These are phyloP conservation scores for Eruca vesicaria DNA, from an alignment of 441 rosid genomes.

Conservation along the genomic window DNA sequence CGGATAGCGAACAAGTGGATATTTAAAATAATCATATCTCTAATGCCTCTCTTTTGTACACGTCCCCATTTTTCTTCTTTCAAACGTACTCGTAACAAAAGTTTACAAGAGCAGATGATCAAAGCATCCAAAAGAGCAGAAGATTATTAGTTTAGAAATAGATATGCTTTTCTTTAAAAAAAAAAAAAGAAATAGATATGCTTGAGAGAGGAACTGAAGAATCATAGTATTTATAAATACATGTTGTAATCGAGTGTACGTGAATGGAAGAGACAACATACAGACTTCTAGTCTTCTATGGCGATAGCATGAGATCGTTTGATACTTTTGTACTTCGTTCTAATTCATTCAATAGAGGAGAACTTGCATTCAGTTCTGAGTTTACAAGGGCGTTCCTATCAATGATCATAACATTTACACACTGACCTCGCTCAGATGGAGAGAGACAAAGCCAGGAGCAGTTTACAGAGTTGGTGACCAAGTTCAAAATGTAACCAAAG, in stretches of 20 bases:
- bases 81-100: no score
- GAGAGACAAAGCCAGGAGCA: background rate
- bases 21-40: no score
- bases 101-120: no score
- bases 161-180: no score
- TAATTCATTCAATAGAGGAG: background rate
- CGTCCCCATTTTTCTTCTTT: no score
- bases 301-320: background rate
- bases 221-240: no score
- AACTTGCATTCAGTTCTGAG: background rate
- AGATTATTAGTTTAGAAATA: background rate
- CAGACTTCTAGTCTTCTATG: no score
- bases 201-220: background rate
- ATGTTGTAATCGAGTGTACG: background rate
- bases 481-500: constrained; percentile 65
- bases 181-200: no score
- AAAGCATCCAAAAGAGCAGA: no score
- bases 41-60: no score
- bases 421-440: constrained; percentile 69
- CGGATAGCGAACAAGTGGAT: no score
- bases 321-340: background rate
- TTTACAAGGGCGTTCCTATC: background rate
- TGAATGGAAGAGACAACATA: background rate
- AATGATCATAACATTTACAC: constrained; percentile 42
- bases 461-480: constrained; percentile 37